These are phyloP conservation scores for Tricholoma hemisulphureum DNA, from an alignment of 768 basidiomycete genomes.

Conservation along the genomic window DNA sequence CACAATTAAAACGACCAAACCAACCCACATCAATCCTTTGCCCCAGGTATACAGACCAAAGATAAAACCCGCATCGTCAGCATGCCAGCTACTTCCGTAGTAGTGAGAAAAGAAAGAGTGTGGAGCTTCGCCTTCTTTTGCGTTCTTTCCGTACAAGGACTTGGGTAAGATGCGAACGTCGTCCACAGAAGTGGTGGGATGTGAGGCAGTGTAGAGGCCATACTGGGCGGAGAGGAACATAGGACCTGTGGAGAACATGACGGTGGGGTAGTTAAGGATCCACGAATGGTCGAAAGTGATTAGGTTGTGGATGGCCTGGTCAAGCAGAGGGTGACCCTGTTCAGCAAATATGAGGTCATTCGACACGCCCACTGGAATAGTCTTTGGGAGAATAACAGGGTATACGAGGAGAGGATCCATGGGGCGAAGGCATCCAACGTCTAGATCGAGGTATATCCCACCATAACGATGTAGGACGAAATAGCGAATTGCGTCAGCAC, in stretches of 20 bases:
- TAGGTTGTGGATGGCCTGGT: constrained; percentile 90
- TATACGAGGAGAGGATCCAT: constrained; percentile 84
- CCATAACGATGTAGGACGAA: constrained; percentile 96
- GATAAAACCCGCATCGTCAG: constrained; percentile 97
- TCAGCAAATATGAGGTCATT: constrained; percentile 96
- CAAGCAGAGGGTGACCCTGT: constrained; percentile 83
- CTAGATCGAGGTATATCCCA: constrained; percentile 94
- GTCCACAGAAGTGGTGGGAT: constrained; percentile 61
- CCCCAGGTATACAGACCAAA: constrained; percentile 89
- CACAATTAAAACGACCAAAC: constrained; percentile 65
- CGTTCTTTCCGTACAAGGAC: constrained; percentile 97
- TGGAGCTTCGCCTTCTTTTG: constrained; percentile 75
- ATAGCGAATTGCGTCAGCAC: constrained; percentile 97
- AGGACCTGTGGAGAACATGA: constrained; percentile 99
- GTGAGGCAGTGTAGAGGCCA: constrained; percentile 75
- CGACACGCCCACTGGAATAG: constrained; percentile 94
- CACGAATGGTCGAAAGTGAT: constrained; percentile 90
- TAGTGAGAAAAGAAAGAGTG: constrained; percentile 96
- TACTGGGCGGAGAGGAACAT: constrained; percentile 98
- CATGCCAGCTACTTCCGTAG: constrained; percentile 98
- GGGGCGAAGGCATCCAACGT: constrained; percentile 87
- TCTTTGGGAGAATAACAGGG: constrained; percentile 89
- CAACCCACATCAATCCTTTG: constrained; percentile 83
- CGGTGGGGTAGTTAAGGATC: constrained; percentile 96
- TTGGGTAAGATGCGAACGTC: constrained; percentile 93